These are phyloP conservation scores for Avicennia marina DNA, from an alignment of 257 asterid genomes.

Conservation along the genomic window DNA sequence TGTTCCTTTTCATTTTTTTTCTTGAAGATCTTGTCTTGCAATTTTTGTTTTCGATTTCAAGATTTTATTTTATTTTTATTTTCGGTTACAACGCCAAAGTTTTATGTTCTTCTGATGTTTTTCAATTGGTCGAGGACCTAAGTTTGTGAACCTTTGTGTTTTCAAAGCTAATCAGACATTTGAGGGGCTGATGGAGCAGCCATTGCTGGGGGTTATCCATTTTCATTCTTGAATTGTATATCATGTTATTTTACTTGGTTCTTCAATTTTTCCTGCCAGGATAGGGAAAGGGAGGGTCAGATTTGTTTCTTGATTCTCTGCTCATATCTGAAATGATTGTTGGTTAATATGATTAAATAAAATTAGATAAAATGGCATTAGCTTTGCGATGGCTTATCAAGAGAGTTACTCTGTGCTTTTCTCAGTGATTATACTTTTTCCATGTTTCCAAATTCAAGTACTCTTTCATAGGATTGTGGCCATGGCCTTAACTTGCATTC, in stretches of 20 bases:
- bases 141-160: neutral
- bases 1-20: neutral
- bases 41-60: neutral
- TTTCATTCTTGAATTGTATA: neutral
- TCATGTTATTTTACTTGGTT: neutral
- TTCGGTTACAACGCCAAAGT: neutral
- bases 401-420: neutral
- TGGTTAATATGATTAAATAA: neutral
- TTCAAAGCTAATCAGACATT: neutral
- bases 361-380: neutral
- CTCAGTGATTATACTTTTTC: neutral
- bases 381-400: conserved; percentile 4
- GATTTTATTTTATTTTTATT: neutral
- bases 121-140: neutral
- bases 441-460: conserved; percentile 4
- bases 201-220: neutral
- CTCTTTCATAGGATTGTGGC: neutral
- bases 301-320: neutral
- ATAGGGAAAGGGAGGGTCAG: neutral
- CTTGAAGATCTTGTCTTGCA: conserved; percentile 1
- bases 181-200: neutral
- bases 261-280: neutral
- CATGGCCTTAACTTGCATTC: neutral
- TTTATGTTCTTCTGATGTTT: neutral
- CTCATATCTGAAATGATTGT: neutral